Evolutionary conservation across 129 eudicot genomes (phyloP).

Genomic region (Gnaphalium uliginosum): DNA sequence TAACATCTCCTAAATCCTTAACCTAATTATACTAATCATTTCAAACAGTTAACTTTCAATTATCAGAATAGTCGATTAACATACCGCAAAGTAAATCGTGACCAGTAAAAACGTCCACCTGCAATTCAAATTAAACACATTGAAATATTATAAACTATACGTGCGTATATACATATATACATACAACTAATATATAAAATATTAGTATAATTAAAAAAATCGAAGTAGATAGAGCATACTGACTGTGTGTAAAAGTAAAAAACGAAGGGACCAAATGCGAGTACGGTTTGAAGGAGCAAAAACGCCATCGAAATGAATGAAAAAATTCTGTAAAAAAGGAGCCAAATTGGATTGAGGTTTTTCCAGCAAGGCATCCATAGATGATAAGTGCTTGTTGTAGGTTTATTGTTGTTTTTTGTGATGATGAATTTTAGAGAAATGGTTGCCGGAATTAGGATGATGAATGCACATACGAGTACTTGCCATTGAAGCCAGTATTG

Average conservation of each 20-base stretch:
- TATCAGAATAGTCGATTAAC: constrained; percentile 14
- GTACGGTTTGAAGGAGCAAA: constrained; percentile 47
- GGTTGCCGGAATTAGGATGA: constrained; percentile 50
- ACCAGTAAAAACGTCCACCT: constrained; percentile 89
- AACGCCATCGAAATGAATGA: constrained; percentile 58
- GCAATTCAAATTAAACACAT: constrained; percentile 19
- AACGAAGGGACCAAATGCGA: constrained; percentile 46
- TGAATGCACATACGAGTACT: constrained; percentile 55
- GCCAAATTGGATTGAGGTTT: constrained; percentile 61
- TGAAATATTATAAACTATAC: neutral
- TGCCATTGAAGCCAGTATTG: constrained; percentile 83
- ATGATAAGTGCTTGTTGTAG: constrained; percentile 17
- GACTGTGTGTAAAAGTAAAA: constrained; percentile 90
- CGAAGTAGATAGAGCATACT: constrained; percentile 6
- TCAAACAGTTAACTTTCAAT: neutral
- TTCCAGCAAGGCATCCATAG: constrained; percentile 79
- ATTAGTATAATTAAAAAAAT: too few species aligned
- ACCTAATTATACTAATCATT: neutral
- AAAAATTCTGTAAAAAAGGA: constrained; percentile 59
- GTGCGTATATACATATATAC: neutral
- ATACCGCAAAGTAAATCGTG: constrained; percentile 72
- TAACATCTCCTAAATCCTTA: too few species aligned
- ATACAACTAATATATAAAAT: too few species aligned
- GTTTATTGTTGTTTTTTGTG: constrained; percentile 5
- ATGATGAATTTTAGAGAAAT: constrained; percentile 35